Percentiles rank a stretch among this genome's conserved stretches.
These are phyloP conservation scores for Fomitopsis palustris DNA, from an alignment of 1,284 basidiomycete genomes.

Conservation along the genomic window DNA sequence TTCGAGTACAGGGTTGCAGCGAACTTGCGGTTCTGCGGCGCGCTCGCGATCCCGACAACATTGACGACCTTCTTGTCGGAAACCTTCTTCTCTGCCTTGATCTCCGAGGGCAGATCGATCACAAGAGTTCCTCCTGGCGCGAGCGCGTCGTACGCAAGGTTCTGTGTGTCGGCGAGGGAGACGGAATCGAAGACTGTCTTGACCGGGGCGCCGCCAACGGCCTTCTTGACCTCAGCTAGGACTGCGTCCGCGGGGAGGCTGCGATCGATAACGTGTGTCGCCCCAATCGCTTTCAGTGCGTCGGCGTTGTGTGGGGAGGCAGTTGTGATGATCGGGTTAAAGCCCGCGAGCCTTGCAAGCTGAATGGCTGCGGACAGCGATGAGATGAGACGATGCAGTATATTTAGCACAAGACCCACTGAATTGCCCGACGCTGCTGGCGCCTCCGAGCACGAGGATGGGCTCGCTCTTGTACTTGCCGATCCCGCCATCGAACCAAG, in stretches of 20 bases:
- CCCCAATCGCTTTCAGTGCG: slow-evolving; percentile 32
- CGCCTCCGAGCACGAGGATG: slow-evolving; percentile 34
- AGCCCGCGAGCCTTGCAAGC: slow-evolving; percentile 32
- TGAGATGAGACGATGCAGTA: too few species aligned
- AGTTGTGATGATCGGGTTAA: slow-evolving; percentile 33
- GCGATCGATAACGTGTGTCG: slow-evolving; percentile 34
- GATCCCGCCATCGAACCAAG: slow-evolving; percentile 6
- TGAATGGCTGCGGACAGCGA: slow-evolving; percentile 21
- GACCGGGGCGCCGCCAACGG: slow-evolving; percentile 16
- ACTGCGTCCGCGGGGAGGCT: slow-evolving; percentile 14
- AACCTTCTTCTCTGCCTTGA: slow-evolving; percentile 10
- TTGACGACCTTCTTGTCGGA: slow-evolving; percentile 9
- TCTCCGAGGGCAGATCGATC: slow-evolving; percentile 4
- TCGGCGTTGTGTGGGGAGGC: slow-evolving; percentile 30
- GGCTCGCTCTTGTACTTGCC: slow-evolving; percentile 26
- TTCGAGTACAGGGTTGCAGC: slow-evolving; percentile 9
- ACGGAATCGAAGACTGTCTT: slow-evolving; percentile 27
- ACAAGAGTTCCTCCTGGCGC: slow-evolving; percentile 17
- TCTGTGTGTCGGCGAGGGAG: slow-evolving; percentile 18
- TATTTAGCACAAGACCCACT: slow-evolving; percentile 9
- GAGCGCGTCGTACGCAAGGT: slow-evolving; percentile 14
- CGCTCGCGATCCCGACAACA: slow-evolving; percentile 8
- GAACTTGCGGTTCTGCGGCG: slow-evolving; percentile 7
- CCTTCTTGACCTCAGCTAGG: slow-evolving; percentile 13
- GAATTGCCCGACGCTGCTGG: slow-evolving; percentile 33